phyloP scores from a whole-genome alignment of 306 rosid genomes.

The Inga oerstediana region DNA sequence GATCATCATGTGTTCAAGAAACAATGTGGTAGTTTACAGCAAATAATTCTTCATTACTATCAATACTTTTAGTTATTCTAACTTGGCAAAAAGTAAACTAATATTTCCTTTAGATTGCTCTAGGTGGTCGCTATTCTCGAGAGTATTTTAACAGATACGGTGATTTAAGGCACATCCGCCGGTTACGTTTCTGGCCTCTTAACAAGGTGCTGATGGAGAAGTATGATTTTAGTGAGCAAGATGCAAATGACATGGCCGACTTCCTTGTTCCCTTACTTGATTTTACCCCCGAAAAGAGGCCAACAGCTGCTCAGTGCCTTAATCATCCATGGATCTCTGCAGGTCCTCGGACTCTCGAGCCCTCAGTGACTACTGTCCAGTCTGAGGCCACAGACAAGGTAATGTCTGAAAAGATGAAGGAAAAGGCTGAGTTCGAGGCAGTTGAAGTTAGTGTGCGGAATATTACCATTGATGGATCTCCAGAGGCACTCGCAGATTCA shows the following conservation, averaged over 20 bases:
- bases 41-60: slow-evolving; percentile 20
- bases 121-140: slow-evolving; percentile 82
- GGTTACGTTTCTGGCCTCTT: slow-evolving; percentile 80
- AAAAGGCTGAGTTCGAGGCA: slow-evolving; percentile 57
- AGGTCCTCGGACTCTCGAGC: slow-evolving; percentile 62
- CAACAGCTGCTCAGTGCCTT: slow-evolving; percentile 84
- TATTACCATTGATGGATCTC: slow-evolving; percentile 50
- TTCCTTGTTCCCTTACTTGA: slow-evolving; percentile 76
- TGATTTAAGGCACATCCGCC: slow-evolving; percentile 76
- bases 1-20: not conserved
- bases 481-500: slow-evolving; percentile 44
- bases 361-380: slow-evolving; percentile 39
- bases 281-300: slow-evolving; percentile 77
- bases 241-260: slow-evolving; percentile 64
- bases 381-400: slow-evolving; percentile 32
- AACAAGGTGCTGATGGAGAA: slow-evolving; percentile 73
- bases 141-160: slow-evolving; percentile 77
- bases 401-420: slow-evolving; percentile 47
- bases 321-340: slow-evolving; percentile 80
- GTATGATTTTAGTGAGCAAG: slow-evolving; percentile 78
- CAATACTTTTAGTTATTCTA: not conserved
- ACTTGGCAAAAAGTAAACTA: slow-evolving; percentile 23
- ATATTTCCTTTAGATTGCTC: slow-evolving; percentile 65
- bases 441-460: slow-evolving; percentile 53
- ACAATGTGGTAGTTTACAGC: slow-evolving; percentile 5